Evolutionary conservation across 1,284 basidiomycete species (phyloP).

Genomic region (Malassezia dermatis): DNA sequence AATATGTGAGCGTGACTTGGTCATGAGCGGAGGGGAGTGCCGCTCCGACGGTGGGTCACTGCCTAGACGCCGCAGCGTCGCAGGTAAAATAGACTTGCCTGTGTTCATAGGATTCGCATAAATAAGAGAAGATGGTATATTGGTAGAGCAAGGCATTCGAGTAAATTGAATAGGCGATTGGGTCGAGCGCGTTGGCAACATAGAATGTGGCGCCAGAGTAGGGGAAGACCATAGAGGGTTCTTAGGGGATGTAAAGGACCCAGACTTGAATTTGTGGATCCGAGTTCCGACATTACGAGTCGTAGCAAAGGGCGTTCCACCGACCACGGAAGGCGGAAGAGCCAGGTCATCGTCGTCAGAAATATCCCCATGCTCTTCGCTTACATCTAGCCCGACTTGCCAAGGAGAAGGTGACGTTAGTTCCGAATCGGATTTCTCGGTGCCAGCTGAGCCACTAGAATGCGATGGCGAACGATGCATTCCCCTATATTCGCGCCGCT

Average conservation of each 20-base stretch:
- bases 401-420: constrained; percentile 14
- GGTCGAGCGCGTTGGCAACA: not conserved
- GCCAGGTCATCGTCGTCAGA: constrained; percentile 5
- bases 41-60: not conserved
- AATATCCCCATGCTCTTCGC: not conserved
- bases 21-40: not conserved
- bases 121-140: constrained; percentile 8
- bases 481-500: not conserved
- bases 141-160: constrained; percentile 14
- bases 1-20: not conserved
- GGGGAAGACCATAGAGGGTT: not conserved
- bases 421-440: constrained; percentile 5
- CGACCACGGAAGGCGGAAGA: constrained; percentile 9
- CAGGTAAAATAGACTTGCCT: not conserved
- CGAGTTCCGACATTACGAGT: not conserved
- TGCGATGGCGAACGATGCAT: not conserved
- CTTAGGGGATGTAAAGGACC: not conserved
- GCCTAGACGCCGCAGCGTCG: not conserved
- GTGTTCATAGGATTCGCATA: not conserved
- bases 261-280: not conserved
- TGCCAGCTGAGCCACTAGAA: constrained; percentile 1
- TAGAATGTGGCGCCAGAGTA: not conserved
- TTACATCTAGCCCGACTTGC: constrained; percentile 3
- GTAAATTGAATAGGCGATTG: constrained; percentile 9
- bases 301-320: not conserved